These are phyloP conservation scores for Choiromyces venosus DNA, from an alignment of 495 filamentous ascomycete species.

Conservation along the genomic window DNA sequence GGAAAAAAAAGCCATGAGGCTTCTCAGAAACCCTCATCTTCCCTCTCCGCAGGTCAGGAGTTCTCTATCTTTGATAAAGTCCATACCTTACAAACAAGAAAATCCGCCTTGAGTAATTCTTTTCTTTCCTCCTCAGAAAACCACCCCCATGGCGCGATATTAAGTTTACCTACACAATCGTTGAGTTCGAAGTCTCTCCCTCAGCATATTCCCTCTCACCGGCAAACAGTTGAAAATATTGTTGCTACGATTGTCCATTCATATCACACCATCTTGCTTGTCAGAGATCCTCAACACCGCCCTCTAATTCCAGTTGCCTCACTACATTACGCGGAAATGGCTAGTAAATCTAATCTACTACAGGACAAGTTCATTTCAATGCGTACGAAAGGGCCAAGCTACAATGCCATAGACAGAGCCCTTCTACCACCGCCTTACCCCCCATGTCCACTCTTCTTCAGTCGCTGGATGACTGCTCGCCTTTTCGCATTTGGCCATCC, in stretches of 20 bases:
- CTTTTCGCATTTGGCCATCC: slow-evolving; percentile 30
- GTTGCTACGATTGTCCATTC: slow-evolving; percentile 20
- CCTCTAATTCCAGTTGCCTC: slow-evolving; percentile 5
- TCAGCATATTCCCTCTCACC: background rate
- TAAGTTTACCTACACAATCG: background rate
- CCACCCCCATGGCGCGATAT: background rate
- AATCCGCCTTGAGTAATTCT: background rate
- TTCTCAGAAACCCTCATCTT: background rate
- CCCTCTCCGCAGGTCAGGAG: background rate
- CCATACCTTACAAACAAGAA: background rate
- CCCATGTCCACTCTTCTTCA: slow-evolving; percentile 9
- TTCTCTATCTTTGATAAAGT: background rate
- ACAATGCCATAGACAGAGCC: slow-evolving; percentile 16
- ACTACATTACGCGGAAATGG: slow-evolving; percentile 16
- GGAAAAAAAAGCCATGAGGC: too few species aligned
- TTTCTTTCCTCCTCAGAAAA: background rate
- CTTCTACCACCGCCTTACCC: slow-evolving; percentile 2
- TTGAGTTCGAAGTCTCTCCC: background rate
- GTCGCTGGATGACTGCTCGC: slow-evolving; percentile 28
- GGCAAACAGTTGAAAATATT: slow-evolving; percentile 12
- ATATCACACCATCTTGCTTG: slow-evolving; percentile 10
- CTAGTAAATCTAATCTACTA: slow-evolving; percentile 13
- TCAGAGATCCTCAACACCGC: background rate
- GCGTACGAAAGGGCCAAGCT: slow-evolving; percentile 23
- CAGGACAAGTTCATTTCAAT: slow-evolving; percentile 20